Conservation (phyloP, 2,329 filamentous ascomycete genomes). For the Pseudogymnoascus sp. region DNA sequence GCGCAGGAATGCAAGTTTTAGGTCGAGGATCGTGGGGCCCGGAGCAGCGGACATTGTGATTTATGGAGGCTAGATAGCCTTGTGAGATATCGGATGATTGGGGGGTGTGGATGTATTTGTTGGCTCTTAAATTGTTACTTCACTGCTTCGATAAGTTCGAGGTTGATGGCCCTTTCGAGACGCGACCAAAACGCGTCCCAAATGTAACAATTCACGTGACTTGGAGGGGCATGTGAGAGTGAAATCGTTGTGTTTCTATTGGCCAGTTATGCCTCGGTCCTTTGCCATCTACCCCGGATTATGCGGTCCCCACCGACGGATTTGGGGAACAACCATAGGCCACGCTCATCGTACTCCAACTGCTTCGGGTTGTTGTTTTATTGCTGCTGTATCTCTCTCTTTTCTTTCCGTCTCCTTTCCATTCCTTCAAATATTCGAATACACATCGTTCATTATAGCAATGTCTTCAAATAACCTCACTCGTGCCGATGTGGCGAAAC, state of each 20-base stretch:
- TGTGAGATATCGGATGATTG: neutral
- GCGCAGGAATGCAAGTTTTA: slow-evolving; percentile 57
- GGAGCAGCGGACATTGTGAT: neutral
- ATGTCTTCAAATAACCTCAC: slow-evolving; percentile 31
- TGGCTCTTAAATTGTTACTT: neutral
- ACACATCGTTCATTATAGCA: neutral
- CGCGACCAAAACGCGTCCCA: neutral
- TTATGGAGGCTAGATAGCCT: neutral
- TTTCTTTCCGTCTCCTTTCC: neutral
- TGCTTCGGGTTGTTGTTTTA: neutral
- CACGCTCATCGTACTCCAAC: neutral
- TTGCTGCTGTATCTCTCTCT: neutral
- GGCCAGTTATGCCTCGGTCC: neutral
- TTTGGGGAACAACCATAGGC: neutral
- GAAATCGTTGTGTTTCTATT: slow-evolving; percentile 1
- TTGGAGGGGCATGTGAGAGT: neutral
- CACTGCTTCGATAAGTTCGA: neutral
- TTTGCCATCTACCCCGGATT: neutral
- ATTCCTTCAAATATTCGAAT: neutral
- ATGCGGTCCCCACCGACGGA: neutral
- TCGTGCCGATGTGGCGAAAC: slow-evolving; percentile 60
- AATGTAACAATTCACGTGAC: neutral
- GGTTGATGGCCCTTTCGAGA: neutral
- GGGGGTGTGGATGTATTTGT: neutral
- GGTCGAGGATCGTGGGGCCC: slow-evolving; percentile 47